phyloP scores from a whole-genome alignment of 2,329 filamentous ascomycete species.

The Gyromitra esculenta region DNA sequence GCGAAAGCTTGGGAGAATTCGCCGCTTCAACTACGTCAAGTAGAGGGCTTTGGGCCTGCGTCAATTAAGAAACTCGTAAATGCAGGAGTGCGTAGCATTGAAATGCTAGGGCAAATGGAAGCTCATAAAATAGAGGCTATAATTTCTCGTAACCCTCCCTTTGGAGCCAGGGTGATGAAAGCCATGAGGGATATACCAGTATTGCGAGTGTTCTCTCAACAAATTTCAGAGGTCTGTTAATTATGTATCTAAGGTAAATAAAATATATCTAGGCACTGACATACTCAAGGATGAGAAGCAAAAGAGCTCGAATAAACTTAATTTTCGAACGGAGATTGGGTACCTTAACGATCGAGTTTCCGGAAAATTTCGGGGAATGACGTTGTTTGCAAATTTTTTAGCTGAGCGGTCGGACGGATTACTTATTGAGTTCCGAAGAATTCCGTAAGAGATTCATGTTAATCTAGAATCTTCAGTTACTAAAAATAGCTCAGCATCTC shows the following conservation, averaged over 20 bases:
- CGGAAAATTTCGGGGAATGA: slow-evolving; percentile 71
- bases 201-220: slow-evolving; percentile 67
- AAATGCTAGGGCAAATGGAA: slow-evolving; percentile 74
- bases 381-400: slow-evolving; percentile 77
- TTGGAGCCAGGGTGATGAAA: slow-evolving; percentile 75
- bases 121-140: slow-evolving; percentile 78
- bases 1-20: slow-evolving; percentile 84
- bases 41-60: slow-evolving; percentile 79
- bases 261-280: slow-evolving; percentile 58
- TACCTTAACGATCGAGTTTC: slow-evolving; percentile 74
- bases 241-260: slow-evolving; percentile 52
- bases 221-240: slow-evolving; percentile 63
- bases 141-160: slow-evolving; percentile 82
- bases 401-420: slow-evolving; percentile 75
- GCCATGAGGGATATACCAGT: slow-evolving; percentile 77
- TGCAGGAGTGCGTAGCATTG: slow-evolving; percentile 76
- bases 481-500: slow-evolving; percentile 66
- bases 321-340: slow-evolving; percentile 73
- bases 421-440: slow-evolving; percentile 74
- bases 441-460: slow-evolving; percentile 62
- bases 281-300: slow-evolving; percentile 57
- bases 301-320: slow-evolving; percentile 66
- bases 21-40: slow-evolving; percentile 81
- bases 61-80: slow-evolving; percentile 77
- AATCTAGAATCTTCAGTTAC: slow-evolving; percentile 41